These are phyloP conservation scores for Hysterangium stoloniferum DNA, from an alignment of 768 basidiomycete genomes.

Conservation along the genomic window DNA sequence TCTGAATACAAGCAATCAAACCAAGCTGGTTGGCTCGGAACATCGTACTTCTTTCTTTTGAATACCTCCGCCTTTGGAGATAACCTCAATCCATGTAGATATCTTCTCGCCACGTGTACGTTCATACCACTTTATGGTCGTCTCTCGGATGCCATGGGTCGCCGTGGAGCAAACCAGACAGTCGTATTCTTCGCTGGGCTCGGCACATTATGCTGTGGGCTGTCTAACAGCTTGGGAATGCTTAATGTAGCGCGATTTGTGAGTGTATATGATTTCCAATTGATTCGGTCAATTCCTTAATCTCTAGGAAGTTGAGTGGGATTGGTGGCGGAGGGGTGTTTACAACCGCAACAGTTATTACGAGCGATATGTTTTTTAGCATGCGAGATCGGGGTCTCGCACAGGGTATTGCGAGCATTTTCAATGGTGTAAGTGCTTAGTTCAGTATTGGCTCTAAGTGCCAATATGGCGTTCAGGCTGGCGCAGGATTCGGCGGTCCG, in stretches of 20 bases:
- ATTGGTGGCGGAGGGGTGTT: slow-evolving; percentile 74
- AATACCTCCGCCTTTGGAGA: too few relatives aligned
- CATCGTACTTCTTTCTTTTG: slow-evolving; percentile 39
- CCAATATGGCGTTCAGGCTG: slow-evolving; percentile 55
- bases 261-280: slow-evolving; percentile 24
- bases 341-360: slow-evolving; percentile 67
- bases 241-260: slow-evolving; percentile 71
- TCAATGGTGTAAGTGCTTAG: slow-evolving; percentile 59
- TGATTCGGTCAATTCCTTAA: too few relatives aligned
- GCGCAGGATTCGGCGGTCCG: slow-evolving; percentile 76
- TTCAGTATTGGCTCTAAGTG: too few relatives aligned
- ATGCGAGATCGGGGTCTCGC: slow-evolving; percentile 67
- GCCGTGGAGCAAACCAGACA: slow-evolving; percentile 57
- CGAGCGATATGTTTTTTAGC: slow-evolving; percentile 77
- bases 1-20: slow-evolving; percentile 72
- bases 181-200: slow-evolving; percentile 54
- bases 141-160: slow-evolving; percentile 68
- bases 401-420: slow-evolving; percentile 66
- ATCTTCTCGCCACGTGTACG: slow-evolving; percentile 70
- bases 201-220: slow-evolving; percentile 60
- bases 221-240: slow-evolving; percentile 61
- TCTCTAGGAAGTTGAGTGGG: slow-evolving; percentile 62
- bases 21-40: slow-evolving; percentile 79
- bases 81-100: too few relatives aligned
- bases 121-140: slow-evolving; percentile 81